Percentiles rank a stretch among this genome's conserved stretches.
These are phyloP conservation scores for Oropetium thomaeum DNA, from an alignment of 176 grass and related monocot species.

Conservation along the genomic window DNA sequence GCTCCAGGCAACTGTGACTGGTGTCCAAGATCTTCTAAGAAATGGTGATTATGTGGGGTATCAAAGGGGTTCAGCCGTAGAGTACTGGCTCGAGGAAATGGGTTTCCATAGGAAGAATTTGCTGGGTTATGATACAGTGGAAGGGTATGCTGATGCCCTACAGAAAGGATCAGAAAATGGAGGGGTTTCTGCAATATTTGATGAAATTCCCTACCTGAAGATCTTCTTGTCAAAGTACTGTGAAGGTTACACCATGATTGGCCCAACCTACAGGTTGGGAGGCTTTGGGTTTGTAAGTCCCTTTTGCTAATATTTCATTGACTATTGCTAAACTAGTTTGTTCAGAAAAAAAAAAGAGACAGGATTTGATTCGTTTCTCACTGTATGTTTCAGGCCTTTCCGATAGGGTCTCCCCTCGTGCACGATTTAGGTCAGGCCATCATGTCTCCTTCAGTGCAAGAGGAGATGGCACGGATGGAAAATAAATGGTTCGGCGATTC, in stretches of 20 bases:
- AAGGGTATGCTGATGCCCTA: slow-evolving; percentile 49
- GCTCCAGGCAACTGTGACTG: slow-evolving; percentile 37
- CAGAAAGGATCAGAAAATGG: slow-evolving; percentile 36
- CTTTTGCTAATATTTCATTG: neutral
- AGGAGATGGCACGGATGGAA: slow-evolving; percentile 19
- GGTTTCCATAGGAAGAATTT: slow-evolving; percentile 35
- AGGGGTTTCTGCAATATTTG: slow-evolving; percentile 57
- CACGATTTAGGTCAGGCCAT: slow-evolving; percentile 43
- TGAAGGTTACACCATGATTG: slow-evolving; percentile 44
- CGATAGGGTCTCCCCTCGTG: slow-evolving; percentile 42
- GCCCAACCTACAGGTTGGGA: slow-evolving; percentile 45
- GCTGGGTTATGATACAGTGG: slow-evolving; percentile 24
- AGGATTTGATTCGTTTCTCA: neutral
- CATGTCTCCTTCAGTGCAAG: slow-evolving; percentile 33
- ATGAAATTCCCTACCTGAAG: slow-evolving; percentile 67
- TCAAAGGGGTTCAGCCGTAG: slow-evolving; percentile 24
- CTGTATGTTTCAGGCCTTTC: slow-evolving; percentile 40
- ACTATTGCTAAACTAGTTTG: neutral
- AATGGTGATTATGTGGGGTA: slow-evolving; percentile 41
- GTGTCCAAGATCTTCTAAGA: slow-evolving; percentile 35
- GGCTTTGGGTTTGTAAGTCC: slow-evolving; percentile 68
- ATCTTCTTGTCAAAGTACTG: slow-evolving; percentile 35
- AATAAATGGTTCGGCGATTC: slow-evolving; percentile 35
- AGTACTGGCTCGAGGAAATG: slow-evolving; percentile 28
- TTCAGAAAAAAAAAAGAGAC: too few relatives aligned